Percentiles rank a stretch among this genome's conserved stretches.
Conservation (phyloP, 192 early-diverging fungal species). For the Gigaspora rosea region DNA sequence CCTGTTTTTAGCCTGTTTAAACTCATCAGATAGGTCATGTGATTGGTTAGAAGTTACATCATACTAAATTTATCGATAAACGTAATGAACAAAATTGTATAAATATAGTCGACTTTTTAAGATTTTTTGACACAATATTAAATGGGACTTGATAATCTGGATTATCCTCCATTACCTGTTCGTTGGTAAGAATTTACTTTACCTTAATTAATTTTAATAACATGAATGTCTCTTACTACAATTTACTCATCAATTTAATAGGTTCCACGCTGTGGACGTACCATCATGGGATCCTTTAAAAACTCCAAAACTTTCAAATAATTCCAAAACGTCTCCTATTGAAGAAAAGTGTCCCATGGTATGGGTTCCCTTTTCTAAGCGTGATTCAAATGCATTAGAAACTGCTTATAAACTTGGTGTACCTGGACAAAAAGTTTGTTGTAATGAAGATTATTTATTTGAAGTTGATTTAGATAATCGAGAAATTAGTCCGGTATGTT, state of each 20-base stretch:
- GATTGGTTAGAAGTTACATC: no score
- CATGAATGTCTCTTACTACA: no score
- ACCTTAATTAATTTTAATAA: no score
- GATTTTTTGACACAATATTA: no score
- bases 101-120: no score
- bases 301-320: neutral
- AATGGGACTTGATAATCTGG: no score
- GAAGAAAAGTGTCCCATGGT: slow-evolving; percentile 28
- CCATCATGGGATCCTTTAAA: slow-evolving; percentile 26
- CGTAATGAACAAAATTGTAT: no score
- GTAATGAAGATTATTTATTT: slow-evolving; percentile 78
- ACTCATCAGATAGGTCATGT: no score
- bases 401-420: slow-evolving; percentile 46
- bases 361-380: slow-evolving; percentile 57
- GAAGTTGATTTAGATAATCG: slow-evolving; percentile 73
- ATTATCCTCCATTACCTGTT: no score
- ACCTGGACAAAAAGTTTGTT: slow-evolving; percentile 51
- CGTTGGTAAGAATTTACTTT: no score
- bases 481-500: slow-evolving; percentile 59
- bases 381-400: slow-evolving; percentile 58
- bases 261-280: slow-evolving; percentile 30
- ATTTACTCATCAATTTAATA: neutral
- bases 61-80: no score
- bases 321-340: neutral
- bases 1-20: no score